phyloP scores from a whole-genome alignment of 2,329 filamentous ascomycete species.

The Emydomyces testavorans region DNA sequence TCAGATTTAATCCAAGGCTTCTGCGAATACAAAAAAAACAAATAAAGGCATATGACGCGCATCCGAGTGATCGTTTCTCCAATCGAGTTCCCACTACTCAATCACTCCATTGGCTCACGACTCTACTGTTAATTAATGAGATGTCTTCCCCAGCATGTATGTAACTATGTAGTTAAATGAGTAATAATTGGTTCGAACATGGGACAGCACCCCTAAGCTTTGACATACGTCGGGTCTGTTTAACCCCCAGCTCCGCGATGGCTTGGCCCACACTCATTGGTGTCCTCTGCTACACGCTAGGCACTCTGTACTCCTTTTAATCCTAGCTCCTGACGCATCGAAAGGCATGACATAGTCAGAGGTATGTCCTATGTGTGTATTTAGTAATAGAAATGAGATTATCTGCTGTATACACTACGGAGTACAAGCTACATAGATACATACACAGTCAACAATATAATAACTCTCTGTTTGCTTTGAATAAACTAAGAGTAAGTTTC shows the following conservation, averaged over 20 bases:
- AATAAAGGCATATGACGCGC: background rate
- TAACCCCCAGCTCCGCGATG: background rate
- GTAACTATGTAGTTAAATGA: no score
- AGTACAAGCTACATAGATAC: no score
- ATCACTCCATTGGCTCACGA: background rate
- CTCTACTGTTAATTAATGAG: background rate
- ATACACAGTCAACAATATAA: no score
- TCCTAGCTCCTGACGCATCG: background rate
- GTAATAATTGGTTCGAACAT: background rate
- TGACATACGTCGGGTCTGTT: slow-evolving; percentile 1
- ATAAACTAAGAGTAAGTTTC: no score
- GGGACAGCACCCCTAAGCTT: no score
- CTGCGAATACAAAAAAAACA: background rate
- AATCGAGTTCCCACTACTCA: background rate
- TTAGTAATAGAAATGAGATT: no score
- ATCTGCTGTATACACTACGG: no score
- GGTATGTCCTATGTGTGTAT: no score
- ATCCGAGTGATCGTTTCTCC: background rate
- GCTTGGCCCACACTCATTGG: background rate
- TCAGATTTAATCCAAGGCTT: no score
- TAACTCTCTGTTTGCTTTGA: no score
- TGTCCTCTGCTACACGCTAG: background rate
- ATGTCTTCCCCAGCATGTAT: background rate
- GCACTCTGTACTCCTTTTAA: background rate
- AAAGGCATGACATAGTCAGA: no score